Evolutionary conservation across 768 basidiomycete genomes (phyloP).

Genomic region (Russula compacta): DNA sequence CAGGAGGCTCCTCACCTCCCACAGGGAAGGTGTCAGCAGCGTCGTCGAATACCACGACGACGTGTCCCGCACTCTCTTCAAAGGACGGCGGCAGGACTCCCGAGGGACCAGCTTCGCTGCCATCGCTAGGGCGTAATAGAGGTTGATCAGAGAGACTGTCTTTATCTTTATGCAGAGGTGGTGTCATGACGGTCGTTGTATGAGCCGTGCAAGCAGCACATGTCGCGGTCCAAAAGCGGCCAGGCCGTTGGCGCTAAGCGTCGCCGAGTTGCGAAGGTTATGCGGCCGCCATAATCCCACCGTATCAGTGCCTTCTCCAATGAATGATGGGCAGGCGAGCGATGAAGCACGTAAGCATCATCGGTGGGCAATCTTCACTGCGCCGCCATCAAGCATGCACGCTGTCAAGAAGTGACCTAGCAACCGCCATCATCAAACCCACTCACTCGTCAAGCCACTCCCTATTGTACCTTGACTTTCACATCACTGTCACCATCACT

Average conservation of each 20-base stretch:
- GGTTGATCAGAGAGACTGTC: not conserved
- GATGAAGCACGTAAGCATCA: no score
- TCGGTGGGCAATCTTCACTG: no score
- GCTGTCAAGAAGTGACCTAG: no score
- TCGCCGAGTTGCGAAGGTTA: no score
- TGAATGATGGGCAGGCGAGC: no score
- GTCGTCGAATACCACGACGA: slow-evolving; percentile 23
- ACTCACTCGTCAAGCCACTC: no score
- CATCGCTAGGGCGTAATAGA: not conserved
- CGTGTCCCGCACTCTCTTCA: slow-evolving; percentile 19
- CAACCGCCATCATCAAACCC: no score
- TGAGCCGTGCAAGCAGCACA: not conserved
- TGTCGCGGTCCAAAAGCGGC: not conserved
- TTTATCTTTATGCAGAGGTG: not conserved
- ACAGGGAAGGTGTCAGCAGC: slow-evolving; percentile 22
- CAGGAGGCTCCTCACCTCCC: slow-evolving; percentile 40
- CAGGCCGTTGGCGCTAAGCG: not conserved
- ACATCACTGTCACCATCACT: no score
- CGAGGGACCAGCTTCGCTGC: slow-evolving; percentile 9
- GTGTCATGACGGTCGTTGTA: not conserved
- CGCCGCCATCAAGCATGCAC: no score
- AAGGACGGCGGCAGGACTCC: slow-evolving; percentile 16
- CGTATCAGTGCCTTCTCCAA: no score
- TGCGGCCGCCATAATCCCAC: no score
- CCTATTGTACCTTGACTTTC: no score